These are phyloP conservation scores for Ceratocystiopsis sp. DNA, from an alignment of 2,329 filamentous ascomycete species.

Conservation along the genomic window DNA sequence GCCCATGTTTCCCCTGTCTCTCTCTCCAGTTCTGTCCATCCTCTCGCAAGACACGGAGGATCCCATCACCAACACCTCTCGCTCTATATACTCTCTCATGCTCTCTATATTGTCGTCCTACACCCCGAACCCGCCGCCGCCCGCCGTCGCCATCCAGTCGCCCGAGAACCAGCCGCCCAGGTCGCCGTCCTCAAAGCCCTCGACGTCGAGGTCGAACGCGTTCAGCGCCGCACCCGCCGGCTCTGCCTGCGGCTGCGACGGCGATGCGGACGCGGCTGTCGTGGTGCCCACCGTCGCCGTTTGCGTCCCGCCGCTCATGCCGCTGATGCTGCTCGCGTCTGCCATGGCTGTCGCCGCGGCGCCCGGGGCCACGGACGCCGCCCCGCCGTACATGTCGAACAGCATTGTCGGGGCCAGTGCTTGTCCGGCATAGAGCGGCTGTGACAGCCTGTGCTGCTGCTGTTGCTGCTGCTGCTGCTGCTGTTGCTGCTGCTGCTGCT, in stretches of 20 bases:
- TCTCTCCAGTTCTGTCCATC: too few species aligned
- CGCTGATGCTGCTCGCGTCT: background rate
- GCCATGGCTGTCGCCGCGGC: too few species aligned
- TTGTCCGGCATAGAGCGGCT: background rate
- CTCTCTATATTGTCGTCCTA: background rate
- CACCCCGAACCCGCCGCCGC: too few species aligned
- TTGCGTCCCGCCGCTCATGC: background rate
- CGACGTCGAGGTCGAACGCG: constrained; percentile 17
- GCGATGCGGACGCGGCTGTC: background rate
- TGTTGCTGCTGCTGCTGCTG: background rate
- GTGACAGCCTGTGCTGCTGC: background rate
- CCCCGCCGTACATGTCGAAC: constrained; percentile 2
- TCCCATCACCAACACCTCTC: background rate
- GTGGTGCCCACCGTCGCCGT: too few species aligned
- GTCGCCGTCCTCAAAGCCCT: constrained; percentile 10
- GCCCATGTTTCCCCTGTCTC: too few species aligned
- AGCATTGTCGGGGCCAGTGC: constrained; percentile 1
- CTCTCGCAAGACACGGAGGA: too few species aligned
- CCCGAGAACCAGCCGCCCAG: constrained; percentile 10
- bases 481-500: background rate
- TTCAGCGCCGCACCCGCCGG: constrained; percentile 11
- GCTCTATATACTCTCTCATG: background rate
- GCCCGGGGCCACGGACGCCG: background rate
- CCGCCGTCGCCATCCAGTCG: constrained; percentile 11
- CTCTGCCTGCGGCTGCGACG: too few species aligned